Evolutionary conservation across 352 stramenopile species (phyloP).

Genomic region (Pythium phragmitis): DNA sequence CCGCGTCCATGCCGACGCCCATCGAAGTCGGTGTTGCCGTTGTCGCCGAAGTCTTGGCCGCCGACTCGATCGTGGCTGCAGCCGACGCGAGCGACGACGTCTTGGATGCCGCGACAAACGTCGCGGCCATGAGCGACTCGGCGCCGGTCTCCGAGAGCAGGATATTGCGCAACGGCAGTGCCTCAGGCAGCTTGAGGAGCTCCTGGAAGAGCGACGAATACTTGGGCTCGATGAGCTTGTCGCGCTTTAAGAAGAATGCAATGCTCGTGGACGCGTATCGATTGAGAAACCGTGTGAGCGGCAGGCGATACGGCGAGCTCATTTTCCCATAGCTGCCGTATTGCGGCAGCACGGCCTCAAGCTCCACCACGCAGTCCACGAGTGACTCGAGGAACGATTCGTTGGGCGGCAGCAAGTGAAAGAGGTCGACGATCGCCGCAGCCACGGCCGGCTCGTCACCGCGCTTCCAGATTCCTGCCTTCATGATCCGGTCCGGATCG

Average conservation of each 20-base stretch:
- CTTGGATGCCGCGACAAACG: slow-evolving; percentile 85
- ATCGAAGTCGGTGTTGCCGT: background rate
- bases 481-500: slow-evolving; percentile 88
- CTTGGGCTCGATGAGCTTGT: slow-evolving; percentile 78
- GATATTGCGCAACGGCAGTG: slow-evolving; percentile 82
- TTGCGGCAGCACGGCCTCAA: slow-evolving; percentile 90
- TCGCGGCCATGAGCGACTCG: slow-evolving; percentile 90
- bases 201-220: slow-evolving; percentile 95
- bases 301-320: slow-evolving; percentile 90
- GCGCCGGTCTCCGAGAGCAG: slow-evolving; percentile 87
- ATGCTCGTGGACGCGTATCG: slow-evolving; percentile 85
- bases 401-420: slow-evolving; percentile 94
- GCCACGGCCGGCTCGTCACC: slow-evolving; percentile 95
- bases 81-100: slow-evolving; percentile 35
- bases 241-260: slow-evolving; percentile 87
- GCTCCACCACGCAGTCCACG: slow-evolving; percentile 93
- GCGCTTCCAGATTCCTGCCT: slow-evolving; percentile 91
- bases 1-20: slow-evolving; percentile 2
- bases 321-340: slow-evolving; percentile 91
- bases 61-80: slow-evolving; percentile 8
- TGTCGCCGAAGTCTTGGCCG: slow-evolving; percentile 28
- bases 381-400: slow-evolving; percentile 95
- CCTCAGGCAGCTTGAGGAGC: slow-evolving; percentile 91
- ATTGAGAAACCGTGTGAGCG: slow-evolving; percentile 93
- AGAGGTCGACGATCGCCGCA: slow-evolving; percentile 95